Conservation (phyloP, 2,329 filamentous ascomycete species). For the Orbilia quercus region DNA sequence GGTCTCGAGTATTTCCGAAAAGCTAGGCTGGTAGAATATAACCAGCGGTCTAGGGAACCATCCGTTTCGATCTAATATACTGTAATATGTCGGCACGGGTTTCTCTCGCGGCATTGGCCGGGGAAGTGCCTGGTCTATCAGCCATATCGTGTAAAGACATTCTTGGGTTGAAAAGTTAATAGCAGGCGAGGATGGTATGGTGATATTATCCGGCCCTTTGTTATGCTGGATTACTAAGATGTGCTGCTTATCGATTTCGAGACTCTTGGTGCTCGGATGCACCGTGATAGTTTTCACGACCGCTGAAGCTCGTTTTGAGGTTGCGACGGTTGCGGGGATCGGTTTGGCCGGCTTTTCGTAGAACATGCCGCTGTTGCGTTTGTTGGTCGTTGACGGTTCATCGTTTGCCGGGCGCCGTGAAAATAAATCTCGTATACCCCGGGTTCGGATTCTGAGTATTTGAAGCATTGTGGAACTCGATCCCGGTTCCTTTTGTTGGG, state of each 20-base stretch:
- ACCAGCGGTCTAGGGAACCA: conserved; percentile 22
- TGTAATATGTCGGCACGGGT: conserved; percentile 29
- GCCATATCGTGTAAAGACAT: conserved; percentile 32
- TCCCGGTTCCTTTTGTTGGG: too few relatives aligned
- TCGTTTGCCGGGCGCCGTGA: conserved; percentile 1
- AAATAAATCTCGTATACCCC: conserved; percentile 25
- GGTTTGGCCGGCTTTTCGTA: conserved; percentile 25
- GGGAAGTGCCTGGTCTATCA: conserved; percentile 26
- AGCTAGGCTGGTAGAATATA: conserved; percentile 27
- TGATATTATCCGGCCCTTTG: conserved; percentile 17
- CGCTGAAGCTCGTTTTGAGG: background rate
- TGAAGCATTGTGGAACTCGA: conserved; percentile 27
- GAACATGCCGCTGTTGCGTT: background rate
- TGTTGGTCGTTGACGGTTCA: background rate
- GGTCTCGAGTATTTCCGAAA: conserved; percentile 28
- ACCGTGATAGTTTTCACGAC: conserved; percentile 21
- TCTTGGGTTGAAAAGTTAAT: conserved; percentile 25
- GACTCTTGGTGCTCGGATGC: conserved; percentile 15
- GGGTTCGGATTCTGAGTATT: conserved; percentile 28
- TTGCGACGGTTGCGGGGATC: background rate
- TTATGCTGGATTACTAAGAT: conserved; percentile 34
- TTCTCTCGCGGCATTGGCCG: conserved; percentile 17
- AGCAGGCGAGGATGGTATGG: background rate
- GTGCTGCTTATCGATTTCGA: conserved; percentile 31
- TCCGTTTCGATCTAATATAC: conserved; percentile 15